phyloP scores from a whole-genome alignment of 441 rosid genomes.

The Mallotus repandus region DNA sequence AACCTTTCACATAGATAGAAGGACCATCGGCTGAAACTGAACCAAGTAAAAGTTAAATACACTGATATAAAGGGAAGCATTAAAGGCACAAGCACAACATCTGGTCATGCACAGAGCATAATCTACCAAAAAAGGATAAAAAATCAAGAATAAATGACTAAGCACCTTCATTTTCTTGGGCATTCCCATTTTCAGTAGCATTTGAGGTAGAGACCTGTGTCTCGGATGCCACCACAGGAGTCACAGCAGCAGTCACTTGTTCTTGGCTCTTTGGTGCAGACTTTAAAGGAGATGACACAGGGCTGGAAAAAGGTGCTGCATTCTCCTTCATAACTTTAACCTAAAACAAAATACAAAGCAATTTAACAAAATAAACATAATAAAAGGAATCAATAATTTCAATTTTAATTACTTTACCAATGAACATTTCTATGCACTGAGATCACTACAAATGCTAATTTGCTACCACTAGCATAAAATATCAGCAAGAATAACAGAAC shows the following conservation, averaged over 20 bases:
- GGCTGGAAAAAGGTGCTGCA: constrained; percentile 34
- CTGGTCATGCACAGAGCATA: neutral
- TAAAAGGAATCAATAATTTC: neutral
- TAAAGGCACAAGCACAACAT: neutral
- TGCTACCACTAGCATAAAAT: constrained; percentile 4
- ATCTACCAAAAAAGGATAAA: neutral
- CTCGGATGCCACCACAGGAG: constrained; percentile 42
- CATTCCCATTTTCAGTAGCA: constrained; percentile 54
- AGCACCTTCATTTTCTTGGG: constrained; percentile 59
- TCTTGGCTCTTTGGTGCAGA: constrained; percentile 53
- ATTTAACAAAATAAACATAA: neutral
- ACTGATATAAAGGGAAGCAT: neutral
- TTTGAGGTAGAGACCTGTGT: constrained; percentile 34
- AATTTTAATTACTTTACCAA: neutral
- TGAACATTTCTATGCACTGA: neutral
- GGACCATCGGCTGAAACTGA: constrained; percentile 56
- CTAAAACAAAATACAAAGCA: constrained; percentile 26
- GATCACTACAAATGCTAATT: constrained; percentile 7
- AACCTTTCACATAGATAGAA: constrained; percentile 75
- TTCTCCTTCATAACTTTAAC: constrained; percentile 68
- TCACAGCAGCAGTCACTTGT: constrained; percentile 33
- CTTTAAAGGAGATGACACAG: constrained; percentile 43
- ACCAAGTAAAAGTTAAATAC: constrained; percentile 16
- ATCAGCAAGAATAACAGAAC: neutral
- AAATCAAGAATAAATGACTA: neutral